Base-by-base conservation (phyloP, 2,329 filamentous ascomycete genomes). In the Neocatenulostroma microsporum region DNA sequence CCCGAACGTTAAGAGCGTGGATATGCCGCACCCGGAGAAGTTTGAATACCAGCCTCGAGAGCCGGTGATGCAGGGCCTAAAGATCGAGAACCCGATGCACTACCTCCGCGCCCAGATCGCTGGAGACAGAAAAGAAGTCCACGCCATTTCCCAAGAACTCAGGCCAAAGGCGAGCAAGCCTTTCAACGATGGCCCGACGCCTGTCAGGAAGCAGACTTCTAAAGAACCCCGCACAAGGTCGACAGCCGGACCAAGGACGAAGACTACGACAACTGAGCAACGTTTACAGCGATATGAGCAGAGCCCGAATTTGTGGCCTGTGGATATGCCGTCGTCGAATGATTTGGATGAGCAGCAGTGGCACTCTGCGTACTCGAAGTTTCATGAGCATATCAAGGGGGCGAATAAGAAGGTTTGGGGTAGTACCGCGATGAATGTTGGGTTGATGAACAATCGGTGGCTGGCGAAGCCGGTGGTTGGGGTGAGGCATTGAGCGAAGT, bases 91-190 rank as follows among this genome's bases (percentile, higher is more conserved):
- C 29, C 47, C 44, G 12, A 31, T 45, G 17, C 41, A 41, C 9
- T 91, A 91, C 55, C 72, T 96, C 34, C 80, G 76, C 51, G 89
- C 91, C 0, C 91, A 98, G 60, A 91, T 95, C 49, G 76, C 78
- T 5, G 26, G 20, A 15, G 32, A 31, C 14, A 36, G 13, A 6
- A 31, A 14, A 19, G 40, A 43, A 21, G 12, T 43, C 10, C 21
- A 36, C 8, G 21, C n/a, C 7, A 34, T 43, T n/a, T 15, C 20
- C n/a, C 24, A 27, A 20, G 32, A 33, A 14, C 8, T 36, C 7
- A 34, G 28, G 17, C 32, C 9, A 27, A 28, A n/a, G 10, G 9
- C 30, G 8, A 30, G 8, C 32, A 34, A 15, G 13, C 9, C 27
- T 8, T 30, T 24, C 9, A n/a, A 24, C 23, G 23, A 24, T 24